These are phyloP conservation scores for Rhododendron ferrugineum DNA, from an alignment of 148 eudicot genomes.

Conservation along the genomic window DNA sequence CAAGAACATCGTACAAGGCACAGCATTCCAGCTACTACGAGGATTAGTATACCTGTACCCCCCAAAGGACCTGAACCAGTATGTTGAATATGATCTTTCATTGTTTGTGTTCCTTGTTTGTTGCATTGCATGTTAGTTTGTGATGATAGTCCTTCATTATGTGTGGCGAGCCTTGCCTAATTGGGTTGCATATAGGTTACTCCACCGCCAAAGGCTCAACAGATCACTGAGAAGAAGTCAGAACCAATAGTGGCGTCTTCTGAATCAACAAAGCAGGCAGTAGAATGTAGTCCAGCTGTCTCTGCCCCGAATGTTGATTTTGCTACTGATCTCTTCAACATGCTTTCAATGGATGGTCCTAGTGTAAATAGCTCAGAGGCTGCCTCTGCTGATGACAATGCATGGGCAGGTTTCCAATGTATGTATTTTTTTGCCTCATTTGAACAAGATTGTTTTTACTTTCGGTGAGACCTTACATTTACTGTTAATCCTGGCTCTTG, in stretches of 20 bases:
- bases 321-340: constrained; percentile 88
- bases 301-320: constrained; percentile 72
- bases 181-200: constrained; percentile 36
- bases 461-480: neutral
- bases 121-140: neutral
- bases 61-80: constrained; percentile 74
- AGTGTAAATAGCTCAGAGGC: constrained; percentile 53
- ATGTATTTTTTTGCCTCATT: constrained; percentile 20
- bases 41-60: constrained; percentile 71
- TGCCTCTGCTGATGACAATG: constrained; percentile 63
- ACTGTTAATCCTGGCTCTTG: neutral
- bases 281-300: constrained; percentile 33
- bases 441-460: neutral
- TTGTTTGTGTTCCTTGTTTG: neutral
- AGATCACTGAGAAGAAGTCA: constrained; percentile 35
- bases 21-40: constrained; percentile 34
- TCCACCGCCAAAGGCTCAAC: constrained; percentile 44
- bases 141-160: neutral
- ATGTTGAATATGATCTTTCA: constrained; percentile 18
- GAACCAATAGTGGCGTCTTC: constrained; percentile 42
- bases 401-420: constrained; percentile 98
- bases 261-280: constrained; percentile 44
- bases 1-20: constrained; percentile 37
- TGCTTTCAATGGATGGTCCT: constrained; percentile 83
- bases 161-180: constrained; percentile 1